Evolutionary conservation across 768 basidiomycete genomes (phyloP).

Genomic region (Hebeloma cylindrosporum): DNA sequence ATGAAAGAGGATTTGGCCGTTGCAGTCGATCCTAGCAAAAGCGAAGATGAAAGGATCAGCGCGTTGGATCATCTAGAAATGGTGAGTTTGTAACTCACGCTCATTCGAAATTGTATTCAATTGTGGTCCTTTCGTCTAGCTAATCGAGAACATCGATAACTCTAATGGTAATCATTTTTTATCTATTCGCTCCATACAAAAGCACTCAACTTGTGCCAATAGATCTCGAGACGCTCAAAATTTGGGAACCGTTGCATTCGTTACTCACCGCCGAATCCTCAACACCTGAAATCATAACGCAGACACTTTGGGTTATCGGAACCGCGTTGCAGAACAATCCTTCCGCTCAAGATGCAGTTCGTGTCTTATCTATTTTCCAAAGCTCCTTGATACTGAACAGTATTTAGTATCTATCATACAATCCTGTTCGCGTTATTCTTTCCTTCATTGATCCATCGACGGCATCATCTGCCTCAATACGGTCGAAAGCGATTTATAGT

Average conservation of each 20-base stretch:
- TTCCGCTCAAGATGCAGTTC: slow-evolving; percentile 75
- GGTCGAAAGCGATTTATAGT: slow-evolving; percentile 82
- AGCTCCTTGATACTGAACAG: neutral
- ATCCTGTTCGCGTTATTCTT: slow-evolving; percentile 67
- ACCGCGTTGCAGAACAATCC: slow-evolving; percentile 92
- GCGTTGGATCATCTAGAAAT: slow-evolving; percentile 87
- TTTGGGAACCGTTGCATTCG: slow-evolving; percentile 76
- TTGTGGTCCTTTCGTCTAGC: slow-evolving; percentile 37
- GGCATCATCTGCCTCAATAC: slow-evolving; percentile 48
- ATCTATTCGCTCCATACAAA: neutral
- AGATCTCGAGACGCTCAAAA: slow-evolving; percentile 75
- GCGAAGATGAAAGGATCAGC: slow-evolving; percentile 58
- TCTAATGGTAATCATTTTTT: slow-evolving; percentile 62
- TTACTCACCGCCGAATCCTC: slow-evolving; percentile 57
- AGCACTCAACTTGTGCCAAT: neutral
- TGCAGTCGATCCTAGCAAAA: slow-evolving; percentile 55
- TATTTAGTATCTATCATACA: slow-evolving; percentile 56
- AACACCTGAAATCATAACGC: slow-evolving; percentile 60
- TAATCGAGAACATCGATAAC: slow-evolving; percentile 88
- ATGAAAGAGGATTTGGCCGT: slow-evolving; percentile 80
- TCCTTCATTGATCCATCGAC: slow-evolving; percentile 56
- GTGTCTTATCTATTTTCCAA: slow-evolving; percentile 25
- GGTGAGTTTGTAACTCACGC: slow-evolving; percentile 43
- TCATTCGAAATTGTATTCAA: neutral
- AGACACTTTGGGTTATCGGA: slow-evolving; percentile 83